Percentiles rank a stretch among this genome's conserved stretches.
Conservation (phyloP, 2,329 filamentous ascomycete genomes). For the Lomentospora prolificans region DNA sequence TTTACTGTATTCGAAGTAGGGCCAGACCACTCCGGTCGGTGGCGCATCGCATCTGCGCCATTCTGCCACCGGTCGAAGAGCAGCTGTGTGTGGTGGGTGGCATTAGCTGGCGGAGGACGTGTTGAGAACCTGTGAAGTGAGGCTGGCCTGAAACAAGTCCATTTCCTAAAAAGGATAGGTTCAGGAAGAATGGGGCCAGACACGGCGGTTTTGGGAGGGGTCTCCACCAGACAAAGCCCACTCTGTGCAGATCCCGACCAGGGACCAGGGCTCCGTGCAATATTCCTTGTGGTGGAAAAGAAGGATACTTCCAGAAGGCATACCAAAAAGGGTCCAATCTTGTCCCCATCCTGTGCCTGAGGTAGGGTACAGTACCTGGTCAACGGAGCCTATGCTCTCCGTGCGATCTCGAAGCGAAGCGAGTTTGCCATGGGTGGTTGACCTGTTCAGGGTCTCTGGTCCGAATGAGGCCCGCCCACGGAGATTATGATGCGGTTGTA, state of each 20-base stretch:
- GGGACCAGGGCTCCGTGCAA: background rate
- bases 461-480: background rate
- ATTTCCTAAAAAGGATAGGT: constrained; percentile 4
- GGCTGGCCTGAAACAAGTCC: constrained; percentile 8
- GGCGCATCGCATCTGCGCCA: background rate
- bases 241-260: constrained; percentile 1
- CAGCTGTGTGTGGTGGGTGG: background rate
- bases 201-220: background rate
- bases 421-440: background rate
- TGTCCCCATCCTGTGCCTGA: no score
- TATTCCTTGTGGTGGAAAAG: background rate
- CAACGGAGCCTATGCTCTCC: background rate
- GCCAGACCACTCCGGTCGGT: background rate
- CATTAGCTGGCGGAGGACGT: background rate
- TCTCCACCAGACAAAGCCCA: background rate
- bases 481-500: background rate
- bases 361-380: background rate
- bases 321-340: no score
- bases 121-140: no score
- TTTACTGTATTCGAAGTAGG: background rate
- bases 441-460: background rate
- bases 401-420: background rate
- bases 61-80: background rate
- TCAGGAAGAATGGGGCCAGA: background rate
- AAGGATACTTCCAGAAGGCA: no score